Evolutionary conservation across 495 filamentous ascomycete genomes (phyloP), one percentile per base, ranked within the genome.

Genomic region (Paragyromitra xinjiangensis): DNA sequence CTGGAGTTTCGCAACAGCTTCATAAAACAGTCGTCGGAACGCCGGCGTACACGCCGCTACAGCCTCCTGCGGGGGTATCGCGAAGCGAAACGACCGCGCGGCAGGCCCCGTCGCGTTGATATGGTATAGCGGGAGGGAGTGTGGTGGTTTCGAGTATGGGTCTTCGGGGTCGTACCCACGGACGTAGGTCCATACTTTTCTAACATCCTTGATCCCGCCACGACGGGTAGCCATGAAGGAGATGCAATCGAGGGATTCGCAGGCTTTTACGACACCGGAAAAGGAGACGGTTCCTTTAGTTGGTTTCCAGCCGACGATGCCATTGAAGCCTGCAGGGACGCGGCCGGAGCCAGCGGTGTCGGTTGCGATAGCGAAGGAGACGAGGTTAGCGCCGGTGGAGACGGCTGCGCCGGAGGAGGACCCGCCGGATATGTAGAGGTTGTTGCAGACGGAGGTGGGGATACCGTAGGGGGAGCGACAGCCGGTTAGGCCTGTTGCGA

Each of bases 271-370:
- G 2, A 91, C 86, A 4, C 90, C 90, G 3, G 82, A 78, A 24
- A 87, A 86, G 2, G 88, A 89, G 51, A 92, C 83, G 2, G 88
- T 88, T 11, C 90, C 90, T 67, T 89, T 87, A 2, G 90, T 92
- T 1, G 90, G 90, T 76, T 92, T 92, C 82, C 88, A 89, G 16
- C 90, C 90, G n/a, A 90, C 86, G 42, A 92, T 83, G 37, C 88
- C 88, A 81, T 91, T 91, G 82, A 90, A 89, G 0, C 85, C 86
- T 1, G 90, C 87, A 1, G 90, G 90, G 0, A 91, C 86, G 39
- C 90, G 85, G 7, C 89, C 89, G 6, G 87, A 89, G 1, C 90
- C 90, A n/a, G 90, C 90, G 9, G 90, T 91, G 77, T 91, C 90
- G 1, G 89, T 91, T 6, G 85, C 89, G 11, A 92, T 82, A 1